Evolutionary conservation across 495 filamentous ascomycete genomes (phyloP), one percentile per base, ranked within the genome.

Genomic region (Xylaria grammica): DNA sequence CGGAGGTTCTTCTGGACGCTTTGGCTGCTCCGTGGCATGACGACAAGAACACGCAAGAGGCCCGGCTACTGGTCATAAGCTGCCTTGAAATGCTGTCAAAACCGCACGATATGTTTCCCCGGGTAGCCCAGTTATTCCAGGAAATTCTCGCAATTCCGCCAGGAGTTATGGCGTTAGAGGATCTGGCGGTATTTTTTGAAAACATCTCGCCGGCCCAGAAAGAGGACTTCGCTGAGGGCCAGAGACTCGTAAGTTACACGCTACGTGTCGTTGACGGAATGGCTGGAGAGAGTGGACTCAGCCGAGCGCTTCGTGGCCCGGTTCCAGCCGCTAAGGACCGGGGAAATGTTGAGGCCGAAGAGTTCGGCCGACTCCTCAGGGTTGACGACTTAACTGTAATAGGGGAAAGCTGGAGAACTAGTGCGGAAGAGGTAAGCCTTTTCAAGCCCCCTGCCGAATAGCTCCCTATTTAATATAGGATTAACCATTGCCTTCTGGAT

Each of bases 11-110:
- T 53, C 50, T 0, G 17, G n/a, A 2, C 4, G n/a, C 9, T 34
- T 17, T 22, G 19, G 1, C 29, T 22, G 7, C n/a, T 53, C 3
- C 1, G 29, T 10, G n/a, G 5, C 7, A 8, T 11, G 17, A 34
- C 3, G 20, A 3, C 2, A 3, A 1, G n/a, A 2, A 15, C 15
- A 26, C 19, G 11, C 6, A 19, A 15, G 7, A n/a, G 6, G 4
- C 10, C 3, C 29, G 0, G 50, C 9, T 10, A n/a, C 7, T 34
- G 0, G n/a, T 53, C 50, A 19, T 17, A 6, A 32, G 17, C 49
- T 51, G 49, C 15, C 24, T 29, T 51, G 49, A 51, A 11, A 24
- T 51, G 13, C 49, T 51, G n/a, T 53, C 29, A 53, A 36, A 34
- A 15, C n/a, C 50, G n/a, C n/a, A 13, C n/a, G 10, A n/a, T 3